phyloP scores from a whole-genome alignment of 2,329 filamentous ascomycete genomes.

The Calonectria honghensis region DNA sequence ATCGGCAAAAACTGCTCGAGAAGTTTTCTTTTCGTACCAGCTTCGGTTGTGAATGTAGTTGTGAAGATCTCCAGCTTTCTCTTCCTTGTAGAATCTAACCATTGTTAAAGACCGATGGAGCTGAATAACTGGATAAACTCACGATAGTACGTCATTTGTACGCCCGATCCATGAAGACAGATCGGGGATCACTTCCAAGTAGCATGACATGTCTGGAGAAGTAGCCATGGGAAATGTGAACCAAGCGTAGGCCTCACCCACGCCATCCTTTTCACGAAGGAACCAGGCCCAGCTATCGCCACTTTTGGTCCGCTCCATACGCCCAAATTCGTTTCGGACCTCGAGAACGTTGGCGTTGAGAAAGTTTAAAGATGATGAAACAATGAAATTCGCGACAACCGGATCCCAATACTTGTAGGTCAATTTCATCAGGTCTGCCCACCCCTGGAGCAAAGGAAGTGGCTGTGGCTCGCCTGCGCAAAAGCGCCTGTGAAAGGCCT shows the following conservation, averaged over 20 bases:
- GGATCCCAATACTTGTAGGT: slow-evolving; percentile 39
- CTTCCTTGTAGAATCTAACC: slow-evolving; percentile 37
- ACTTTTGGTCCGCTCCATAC: slow-evolving; percentile 16
- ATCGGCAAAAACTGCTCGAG: background rate
- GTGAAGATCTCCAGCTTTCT: slow-evolving; percentile 23
- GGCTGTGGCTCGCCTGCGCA: slow-evolving; percentile 1
- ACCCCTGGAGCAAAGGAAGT: slow-evolving; percentile 27
- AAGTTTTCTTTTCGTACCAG: slow-evolving; percentile 38
- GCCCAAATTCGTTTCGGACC: slow-evolving; percentile 23
- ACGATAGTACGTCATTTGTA: slow-evolving; percentile 38
- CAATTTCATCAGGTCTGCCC: slow-evolving; percentile 34
- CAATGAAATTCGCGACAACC: slow-evolving; percentile 36
- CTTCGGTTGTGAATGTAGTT: slow-evolving; percentile 40
- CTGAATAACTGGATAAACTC: accelerated
- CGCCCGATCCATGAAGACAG: slow-evolving; percentile 32
- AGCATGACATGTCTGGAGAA: slow-evolving; percentile 31
- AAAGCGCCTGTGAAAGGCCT: slow-evolving; percentile 37
- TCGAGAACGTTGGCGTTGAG: slow-evolving; percentile 36
- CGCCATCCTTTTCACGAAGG: slow-evolving; percentile 41
- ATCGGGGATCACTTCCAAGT: slow-evolving; percentile 39
- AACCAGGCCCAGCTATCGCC: slow-evolving; percentile 42
- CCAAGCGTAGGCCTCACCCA: slow-evolving; percentile 38
- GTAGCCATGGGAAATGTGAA: slow-evolving; percentile 32
- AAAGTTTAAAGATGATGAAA: slow-evolving; percentile 35
- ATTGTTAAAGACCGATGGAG: background rate